Evolutionary conservation across 2,329 filamentous ascomycete species (phyloP).

Genomic region (Neofusicoccum cordaticola): DNA sequence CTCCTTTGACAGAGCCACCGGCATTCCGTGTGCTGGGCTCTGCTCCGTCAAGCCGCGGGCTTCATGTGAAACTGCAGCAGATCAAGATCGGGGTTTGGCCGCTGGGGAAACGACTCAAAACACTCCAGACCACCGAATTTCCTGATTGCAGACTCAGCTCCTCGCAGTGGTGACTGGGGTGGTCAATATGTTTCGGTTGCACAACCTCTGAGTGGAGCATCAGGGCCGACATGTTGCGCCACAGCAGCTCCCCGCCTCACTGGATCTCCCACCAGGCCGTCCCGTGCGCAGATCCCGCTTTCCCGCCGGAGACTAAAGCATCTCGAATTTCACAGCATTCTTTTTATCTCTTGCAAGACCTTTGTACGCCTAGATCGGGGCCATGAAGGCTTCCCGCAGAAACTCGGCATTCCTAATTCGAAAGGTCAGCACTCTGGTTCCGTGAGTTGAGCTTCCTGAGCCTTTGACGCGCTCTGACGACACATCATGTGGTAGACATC

Average conservation of each 20-base stretch:
- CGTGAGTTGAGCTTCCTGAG: background rate
- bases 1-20: background rate
- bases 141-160: background rate
- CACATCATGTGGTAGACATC: background rate
- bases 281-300: background rate
- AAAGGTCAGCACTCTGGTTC: background rate
- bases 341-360: background rate
- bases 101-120: background rate
- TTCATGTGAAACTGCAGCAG: background rate
- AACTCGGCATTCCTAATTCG: background rate
- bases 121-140: background rate
- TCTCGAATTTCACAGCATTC: background rate
- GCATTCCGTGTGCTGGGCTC: background rate
- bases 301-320: background rate
- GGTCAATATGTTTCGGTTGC: background rate
- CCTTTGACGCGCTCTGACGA: background rate
- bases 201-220: background rate
- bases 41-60: background rate
- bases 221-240: background rate
- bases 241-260: background rate
- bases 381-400: background rate
- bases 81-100: background rate
- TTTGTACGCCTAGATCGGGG: background rate
- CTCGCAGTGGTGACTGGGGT: too few species aligned
- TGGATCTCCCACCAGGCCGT: background rate